Conservation (phyloP, 2,329 filamentous ascomycete genomes). For the Fusarium sp. region DNA sequence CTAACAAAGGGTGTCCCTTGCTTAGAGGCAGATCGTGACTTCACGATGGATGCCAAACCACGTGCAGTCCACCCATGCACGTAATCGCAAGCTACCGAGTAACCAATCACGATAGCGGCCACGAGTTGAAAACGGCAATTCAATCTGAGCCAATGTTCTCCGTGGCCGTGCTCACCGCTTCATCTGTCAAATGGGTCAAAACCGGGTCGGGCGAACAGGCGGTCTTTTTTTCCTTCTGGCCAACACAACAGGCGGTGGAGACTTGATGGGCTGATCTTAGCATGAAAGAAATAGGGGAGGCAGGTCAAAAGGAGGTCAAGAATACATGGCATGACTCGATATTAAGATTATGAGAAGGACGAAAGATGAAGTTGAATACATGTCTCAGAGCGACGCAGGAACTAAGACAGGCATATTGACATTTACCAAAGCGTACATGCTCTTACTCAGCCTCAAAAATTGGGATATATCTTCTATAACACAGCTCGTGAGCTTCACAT, state of each 20-base stretch:
- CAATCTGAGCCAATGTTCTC: constrained; percentile 7
- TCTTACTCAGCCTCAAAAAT: not conserved
- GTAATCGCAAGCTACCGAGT: constrained; percentile 28
- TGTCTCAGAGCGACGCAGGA: constrained; percentile 19
- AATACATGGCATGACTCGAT: not conserved
- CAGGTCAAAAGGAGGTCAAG: not conserved
- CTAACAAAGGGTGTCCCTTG: constrained; percentile 14
- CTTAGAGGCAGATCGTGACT: constrained; percentile 25
- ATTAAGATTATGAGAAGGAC: not conserved
- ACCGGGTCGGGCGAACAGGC: constrained; percentile 13
- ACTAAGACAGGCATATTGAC: constrained; percentile 18
- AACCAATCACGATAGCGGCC: constrained; percentile 40
- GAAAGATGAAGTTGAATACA: not conserved
- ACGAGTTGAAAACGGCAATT: constrained; percentile 46
- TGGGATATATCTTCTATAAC: no score
- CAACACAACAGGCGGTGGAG: constrained; percentile 34
- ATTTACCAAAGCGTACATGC: not conserved
- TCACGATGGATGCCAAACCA: constrained; percentile 17
- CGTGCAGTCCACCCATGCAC: constrained; percentile 34
- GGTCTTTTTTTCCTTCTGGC: constrained; percentile 10
- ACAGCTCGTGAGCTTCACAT: not conserved
- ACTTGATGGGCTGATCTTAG: constrained; percentile 30
- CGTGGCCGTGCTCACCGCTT: constrained; percentile 36
- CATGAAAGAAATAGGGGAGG: constrained; percentile 14
- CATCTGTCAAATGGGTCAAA: constrained; percentile 10